phyloP scores from a whole-genome alignment of 2,329 filamentous ascomycete genomes.

The Akanthomyces lecanii region DNA sequence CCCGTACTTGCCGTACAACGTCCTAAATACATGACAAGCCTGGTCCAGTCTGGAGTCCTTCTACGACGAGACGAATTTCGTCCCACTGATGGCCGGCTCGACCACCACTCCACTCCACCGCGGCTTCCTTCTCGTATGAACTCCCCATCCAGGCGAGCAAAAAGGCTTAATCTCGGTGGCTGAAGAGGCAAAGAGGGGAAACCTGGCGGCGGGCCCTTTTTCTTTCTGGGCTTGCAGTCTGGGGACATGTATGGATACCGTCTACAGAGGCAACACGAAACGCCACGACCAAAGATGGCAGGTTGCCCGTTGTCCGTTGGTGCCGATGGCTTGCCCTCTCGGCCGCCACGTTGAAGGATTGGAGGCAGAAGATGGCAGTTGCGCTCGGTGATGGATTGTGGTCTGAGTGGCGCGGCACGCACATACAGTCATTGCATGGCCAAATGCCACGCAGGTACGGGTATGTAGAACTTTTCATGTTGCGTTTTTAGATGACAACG shows the following conservation, averaged over 20 bases:
- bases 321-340: constrained; percentile 1
- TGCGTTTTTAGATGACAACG: background rate
- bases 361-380: background rate
- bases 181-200: background rate
- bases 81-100: background rate
- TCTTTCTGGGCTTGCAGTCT: background rate
- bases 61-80: background rate
- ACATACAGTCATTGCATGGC: background rate
- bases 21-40: background rate
- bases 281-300: constrained; percentile 10
- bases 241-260: background rate
- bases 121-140: constrained; percentile 6
- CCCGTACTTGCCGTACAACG: background rate
- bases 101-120: constrained; percentile 1
- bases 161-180: constrained; percentile 8
- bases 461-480: background rate
- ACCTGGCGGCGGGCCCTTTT: background rate
- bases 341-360: background rate
- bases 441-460: background rate
- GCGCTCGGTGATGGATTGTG: background rate
- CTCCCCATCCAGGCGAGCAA: background rate
- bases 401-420: background rate
- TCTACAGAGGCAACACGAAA: background rate
- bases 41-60: too few species aligned
- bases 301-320: constrained; percentile 10